Evolutionary conservation across 2,329 filamentous ascomycete genomes (phyloP), one percentile per base, ranked within the genome.

Genomic region (Pseudomassariella vexata): DNA sequence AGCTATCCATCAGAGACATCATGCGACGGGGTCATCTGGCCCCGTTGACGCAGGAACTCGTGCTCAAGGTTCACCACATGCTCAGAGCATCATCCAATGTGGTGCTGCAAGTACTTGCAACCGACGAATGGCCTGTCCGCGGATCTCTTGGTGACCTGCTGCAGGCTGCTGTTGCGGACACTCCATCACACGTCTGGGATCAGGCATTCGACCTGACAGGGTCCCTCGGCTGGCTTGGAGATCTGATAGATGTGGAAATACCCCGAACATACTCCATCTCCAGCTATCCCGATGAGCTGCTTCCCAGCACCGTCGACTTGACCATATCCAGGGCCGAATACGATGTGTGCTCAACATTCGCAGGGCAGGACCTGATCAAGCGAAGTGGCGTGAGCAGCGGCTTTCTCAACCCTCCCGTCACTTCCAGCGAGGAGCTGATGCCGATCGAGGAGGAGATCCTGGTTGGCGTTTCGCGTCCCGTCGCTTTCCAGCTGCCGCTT

Each of bases 201-300:
- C 57, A 57, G 15, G 68, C 67, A 0, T 73, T 73, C 32, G 57
- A 59, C 26, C 52, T 70, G 0, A 42, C 49, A 0, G 51, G 55
- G 11, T 55, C 67, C 23, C 41, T 72, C 1, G 45, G 54, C 1
- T 71, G 68, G 69, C 49, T 73, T 0, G 41, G 52, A 0, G 64
- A 70, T 2, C 53, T 73, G 2, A 57, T 73, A 6, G 40, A 57
- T 0, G 53, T 72, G 3, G 68, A 73, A 41, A 60, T 73, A 0
- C 69, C 68, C 1, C 60, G 69, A 8, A 73, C 68, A 0, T 73
- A 73, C 37, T 70, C 64, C 22, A 73, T 74, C 24, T 70, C 70
- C 0, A 70, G 59, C 44, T 63, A 61, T 40, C 60, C 63, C 0
- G 59, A 70, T 3, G 68, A 71, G 28, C 50, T 74, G 5, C 59